Base-by-base conservation (phyloP, 2,329 filamentous ascomycete species). In the Penicillium occitanis region DNA sequence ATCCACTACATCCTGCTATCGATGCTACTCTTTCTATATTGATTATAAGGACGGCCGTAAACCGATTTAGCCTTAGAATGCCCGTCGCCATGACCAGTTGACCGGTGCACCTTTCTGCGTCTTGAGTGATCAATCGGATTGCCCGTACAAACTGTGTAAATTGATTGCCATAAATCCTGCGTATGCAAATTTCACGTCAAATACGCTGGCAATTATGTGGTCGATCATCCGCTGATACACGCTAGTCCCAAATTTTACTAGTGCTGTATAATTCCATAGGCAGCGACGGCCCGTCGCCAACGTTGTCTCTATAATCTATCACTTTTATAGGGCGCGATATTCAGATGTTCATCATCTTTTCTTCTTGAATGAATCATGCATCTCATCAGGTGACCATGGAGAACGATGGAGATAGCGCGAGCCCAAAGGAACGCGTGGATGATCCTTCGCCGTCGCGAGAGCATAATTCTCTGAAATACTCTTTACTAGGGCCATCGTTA, bases 401-500 rank as follows among this genome's bases (percentile, higher is more conserved):
- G 14, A 35, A 64, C 35, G 51, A 25, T 7, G 62, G 51, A 46
- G 62, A 64, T 22, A 64, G 28, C 7, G 13, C 50, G 19, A 46
- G 8, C 42, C 37, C 61, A 28, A 30, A 55, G 13, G 50, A 22
- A n/a, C 50, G 28, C 10, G 30, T 13, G 19, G 60, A 53, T 5
- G 60, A 53, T 22, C 46, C n/a, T 14, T 22, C 62, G 13, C 40
- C 53, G 5, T 61, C 61, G 2, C 66, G 65, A 25, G 65, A 67
- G 35, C 85, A 88, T 72, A 82, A 85, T 64, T 93, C 91, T 3
- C 84, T 98, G 65, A 97, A 97, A 74, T 96, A 98, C 77, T 90
- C 90, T 65, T 85, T 98, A 0, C 84, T 98, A 0, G 95, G 95
- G 0, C 94, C 93, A 0, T 97, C 93, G 5, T 82, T 98, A 63